These are phyloP conservation scores for Fomitopsis palustris DNA, from an alignment of 1,284 basidiomycete genomes.

Conservation along the genomic window DNA sequence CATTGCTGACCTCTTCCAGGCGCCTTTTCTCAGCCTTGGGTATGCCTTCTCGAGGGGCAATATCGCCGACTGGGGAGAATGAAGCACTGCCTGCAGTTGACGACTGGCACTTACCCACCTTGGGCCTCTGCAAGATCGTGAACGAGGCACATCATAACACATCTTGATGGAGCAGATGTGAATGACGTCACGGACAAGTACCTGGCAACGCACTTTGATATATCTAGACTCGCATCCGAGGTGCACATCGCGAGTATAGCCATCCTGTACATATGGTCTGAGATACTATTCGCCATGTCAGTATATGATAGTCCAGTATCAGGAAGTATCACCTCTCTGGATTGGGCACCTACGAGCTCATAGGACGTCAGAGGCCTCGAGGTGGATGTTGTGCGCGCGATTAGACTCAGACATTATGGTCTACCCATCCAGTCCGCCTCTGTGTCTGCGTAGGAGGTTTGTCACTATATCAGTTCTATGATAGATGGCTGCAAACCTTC, in stretches of 20 bases:
- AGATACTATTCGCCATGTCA: constrained; percentile 55
- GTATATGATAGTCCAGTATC: neutral
- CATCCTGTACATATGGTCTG: constrained; percentile 99
- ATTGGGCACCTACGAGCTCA: constrained; percentile 55
- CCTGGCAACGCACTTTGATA: constrained; percentile 55
- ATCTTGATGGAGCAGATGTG: neutral
- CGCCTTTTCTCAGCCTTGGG: constrained; percentile 76
- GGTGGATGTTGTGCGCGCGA: neutral
- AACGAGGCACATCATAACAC: constrained; percentile 46
- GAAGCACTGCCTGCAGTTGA: neutral
- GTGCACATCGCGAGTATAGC: constrained; percentile 85
- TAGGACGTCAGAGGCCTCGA: neutral
- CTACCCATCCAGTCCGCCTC: constrained; percentile 92
- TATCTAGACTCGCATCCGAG: constrained; percentile 68
- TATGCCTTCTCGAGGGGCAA: constrained; percentile 87
- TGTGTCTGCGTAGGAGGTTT: constrained; percentile 60
- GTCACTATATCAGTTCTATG: neutral
- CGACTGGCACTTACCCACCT: constrained; percentile 35
- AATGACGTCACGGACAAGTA: constrained; percentile 83
- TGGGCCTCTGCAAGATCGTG: constrained; percentile 98
- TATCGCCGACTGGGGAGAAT: constrained; percentile 75
- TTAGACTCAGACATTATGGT: constrained; percentile 58
- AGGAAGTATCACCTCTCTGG: constrained; percentile 66
- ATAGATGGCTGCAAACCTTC: constrained; percentile 53
- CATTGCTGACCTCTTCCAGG: constrained; percentile 59